Evolutionary conservation across 352 stramenopile genomes (phyloP).

Genomic region (Globisporangium canariense): DNA sequence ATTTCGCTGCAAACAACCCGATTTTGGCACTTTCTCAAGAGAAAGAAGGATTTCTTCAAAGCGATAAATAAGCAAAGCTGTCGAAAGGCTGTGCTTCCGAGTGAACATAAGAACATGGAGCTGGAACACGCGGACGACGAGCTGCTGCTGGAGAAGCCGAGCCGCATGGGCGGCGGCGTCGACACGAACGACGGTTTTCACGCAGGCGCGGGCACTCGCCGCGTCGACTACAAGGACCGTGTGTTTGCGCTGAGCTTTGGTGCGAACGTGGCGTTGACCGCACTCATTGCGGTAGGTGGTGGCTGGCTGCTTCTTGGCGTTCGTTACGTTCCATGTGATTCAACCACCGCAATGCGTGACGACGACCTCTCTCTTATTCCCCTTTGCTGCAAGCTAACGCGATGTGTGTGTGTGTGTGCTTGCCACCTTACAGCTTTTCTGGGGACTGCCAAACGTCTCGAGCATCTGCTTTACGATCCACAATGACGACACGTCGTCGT

Average conservation of each 20-base stretch:
- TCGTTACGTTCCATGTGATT: not conserved
- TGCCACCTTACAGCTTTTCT: conserved; percentile 44
- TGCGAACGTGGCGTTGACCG: conserved; percentile 51
- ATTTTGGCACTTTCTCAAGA: not conserved
- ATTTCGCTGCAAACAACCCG: too few species aligned
- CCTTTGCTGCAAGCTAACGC: too few species aligned
- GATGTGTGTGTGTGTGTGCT: not conserved
- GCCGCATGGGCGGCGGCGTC: conserved; percentile 4
- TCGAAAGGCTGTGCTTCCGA: too few species aligned
- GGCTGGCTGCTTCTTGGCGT: too few species aligned
- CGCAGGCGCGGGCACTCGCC: conserved; percentile 17
- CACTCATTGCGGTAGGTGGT: conserved; percentile 55
- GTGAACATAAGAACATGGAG: conserved; percentile 53
- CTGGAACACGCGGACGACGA: conserved; percentile 59
- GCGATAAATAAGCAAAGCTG: conserved; percentile 1
- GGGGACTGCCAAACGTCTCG: conserved; percentile 69
- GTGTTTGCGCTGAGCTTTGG: conserved; percentile 65
- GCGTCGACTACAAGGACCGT: conserved; percentile 61
- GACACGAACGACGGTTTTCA: conserved; percentile 20
- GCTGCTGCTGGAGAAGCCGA: conserved; percentile 54
- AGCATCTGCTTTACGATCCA: conserved; percentile 82
- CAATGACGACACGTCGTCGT: conserved; percentile 40
- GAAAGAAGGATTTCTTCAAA: conserved; percentile 3
- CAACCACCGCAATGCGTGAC: not conserved
- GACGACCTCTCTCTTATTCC: not conserved